Percentiles rank a stretch among this genome's conserved stretches.
These are phyloP conservation scores for Quercus parvula DNA, from an alignment of 306 rosid species.

Conservation along the genomic window DNA sequence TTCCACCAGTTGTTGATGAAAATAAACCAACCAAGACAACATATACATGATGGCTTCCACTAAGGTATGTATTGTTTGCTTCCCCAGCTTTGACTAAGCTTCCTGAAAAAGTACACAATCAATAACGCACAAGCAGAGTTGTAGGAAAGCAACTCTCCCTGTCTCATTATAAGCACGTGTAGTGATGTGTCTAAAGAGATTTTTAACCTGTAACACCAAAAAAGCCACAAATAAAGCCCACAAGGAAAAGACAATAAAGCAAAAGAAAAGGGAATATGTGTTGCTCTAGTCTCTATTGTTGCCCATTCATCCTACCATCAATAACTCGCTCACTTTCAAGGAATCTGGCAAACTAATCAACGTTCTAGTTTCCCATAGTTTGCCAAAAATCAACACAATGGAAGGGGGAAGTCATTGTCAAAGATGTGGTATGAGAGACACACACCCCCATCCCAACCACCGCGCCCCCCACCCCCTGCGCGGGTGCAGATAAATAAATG, in stretches of 20 bases:
- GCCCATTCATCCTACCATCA: background rate
- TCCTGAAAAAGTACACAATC: slow-evolving; percentile 45
- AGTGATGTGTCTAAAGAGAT: background rate
- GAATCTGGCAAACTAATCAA: background rate
- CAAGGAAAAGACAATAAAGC: background rate
- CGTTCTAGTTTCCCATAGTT: background rate
- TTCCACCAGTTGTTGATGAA: slow-evolving; percentile 67
- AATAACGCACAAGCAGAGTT: slow-evolving; percentile 14
- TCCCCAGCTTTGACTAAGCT: slow-evolving; percentile 45
- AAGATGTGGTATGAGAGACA: background rate
- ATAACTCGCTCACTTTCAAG: background rate
- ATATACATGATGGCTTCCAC: slow-evolving; percentile 37
- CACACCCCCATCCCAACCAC: no score
- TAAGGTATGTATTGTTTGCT: slow-evolving; percentile 31
- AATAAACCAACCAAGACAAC: slow-evolving; percentile 53
- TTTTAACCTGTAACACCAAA: background rate
- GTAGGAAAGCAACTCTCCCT: slow-evolving; percentile 8
- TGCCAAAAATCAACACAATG: background rate
- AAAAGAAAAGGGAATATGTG: background rate
- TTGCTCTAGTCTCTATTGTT: background rate
- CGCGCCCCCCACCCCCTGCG: fast-evolving
- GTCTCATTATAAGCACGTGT: slow-evolving; percentile 7
- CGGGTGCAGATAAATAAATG: background rate
- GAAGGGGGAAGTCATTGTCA: background rate
- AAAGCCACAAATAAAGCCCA: background rate